Percentiles rank a stretch among this genome's conserved stretches.
Conservation (phyloP, 2,329 filamentous ascomycete species). For the Lachnellula suecica region DNA sequence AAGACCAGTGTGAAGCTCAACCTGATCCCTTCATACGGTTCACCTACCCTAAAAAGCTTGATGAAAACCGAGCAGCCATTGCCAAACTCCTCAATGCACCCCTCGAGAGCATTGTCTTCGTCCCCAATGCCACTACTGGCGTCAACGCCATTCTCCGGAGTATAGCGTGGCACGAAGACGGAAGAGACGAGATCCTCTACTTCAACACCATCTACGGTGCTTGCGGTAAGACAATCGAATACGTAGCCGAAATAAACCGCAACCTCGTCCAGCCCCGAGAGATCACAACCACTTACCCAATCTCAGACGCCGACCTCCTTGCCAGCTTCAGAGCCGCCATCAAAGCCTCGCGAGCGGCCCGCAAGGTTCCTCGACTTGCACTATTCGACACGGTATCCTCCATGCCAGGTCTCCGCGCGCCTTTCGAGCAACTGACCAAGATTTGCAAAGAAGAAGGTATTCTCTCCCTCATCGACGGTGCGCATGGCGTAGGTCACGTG, state of each 20-base stretch:
- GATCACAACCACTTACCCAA: constrained; percentile 66
- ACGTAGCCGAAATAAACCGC: constrained; percentile 64
- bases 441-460: constrained; percentile 67
- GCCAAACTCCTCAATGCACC: constrained; percentile 67
- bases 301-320: constrained; percentile 67
- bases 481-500: constrained; percentile 82
- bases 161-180: constrained; percentile 61
- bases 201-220: constrained; percentile 75
- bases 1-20: constrained; percentile 62
- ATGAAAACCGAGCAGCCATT: constrained; percentile 62
- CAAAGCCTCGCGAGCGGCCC: constrained; percentile 46
- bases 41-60: constrained; percentile 60
- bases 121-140: constrained; percentile 77
- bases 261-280: constrained; percentile 43
- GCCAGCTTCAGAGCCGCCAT: constrained; percentile 60
- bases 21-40: constrained; percentile 79
- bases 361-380: constrained; percentile 65
- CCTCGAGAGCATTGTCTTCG: constrained; percentile 67
- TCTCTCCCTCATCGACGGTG: constrained; percentile 72
- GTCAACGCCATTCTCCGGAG: constrained; percentile 80
- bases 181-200: constrained; percentile 69
- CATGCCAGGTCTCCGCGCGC: constrained; percentile 75
- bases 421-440: constrained; percentile 66
- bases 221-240: constrained; percentile 73
- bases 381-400: constrained; percentile 81